These are phyloP conservation scores for Emergomyces orientalis DNA, from an alignment of 2,329 filamentous ascomycete species.

Conservation along the genomic window DNA sequence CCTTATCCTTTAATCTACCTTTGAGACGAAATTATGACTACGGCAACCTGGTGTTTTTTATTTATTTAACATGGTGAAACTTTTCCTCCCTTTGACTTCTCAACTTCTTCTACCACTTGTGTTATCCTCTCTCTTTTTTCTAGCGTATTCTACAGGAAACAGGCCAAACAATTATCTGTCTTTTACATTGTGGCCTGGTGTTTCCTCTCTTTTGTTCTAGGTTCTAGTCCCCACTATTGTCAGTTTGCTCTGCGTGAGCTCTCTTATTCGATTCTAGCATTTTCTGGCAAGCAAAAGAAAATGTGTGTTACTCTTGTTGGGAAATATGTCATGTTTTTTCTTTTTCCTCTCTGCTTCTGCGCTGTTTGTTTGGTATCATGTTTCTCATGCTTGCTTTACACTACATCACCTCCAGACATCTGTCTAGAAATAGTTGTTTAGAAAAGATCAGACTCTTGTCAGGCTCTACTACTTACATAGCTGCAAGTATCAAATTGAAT, in stretches of 20 bases:
- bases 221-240: neutral
- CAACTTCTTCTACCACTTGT: neutral
- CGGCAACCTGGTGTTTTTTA: neutral
- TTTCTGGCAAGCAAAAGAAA: neutral
- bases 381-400: neutral
- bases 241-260: neutral
- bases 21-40: slow-evolving; percentile 6
- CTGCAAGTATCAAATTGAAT: slow-evolving; percentile 2
- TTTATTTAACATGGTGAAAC: slow-evolving; percentile 12
- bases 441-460: neutral
- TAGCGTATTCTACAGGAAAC: too few species aligned
- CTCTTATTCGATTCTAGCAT: neutral
- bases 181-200: slow-evolving; percentile 9
- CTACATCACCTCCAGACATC: neutral
- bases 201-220: slow-evolving; percentile 10
- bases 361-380: neutral
- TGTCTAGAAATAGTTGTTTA: neutral
- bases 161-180: slow-evolving; percentile 1
- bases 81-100: slow-evolving; percentile 2
- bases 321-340: neutral
- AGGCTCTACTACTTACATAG: neutral
- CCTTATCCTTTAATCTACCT: slow-evolving; percentile 4
- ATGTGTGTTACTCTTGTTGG: neutral
- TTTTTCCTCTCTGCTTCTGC: neutral
- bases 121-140: neutral